A percentile compares a stretch with the other conserved stretches of the same genome.
Conservation (phyloP, 2,329 filamentous ascomycete genomes). For the Pezicula carpinea region DNA sequence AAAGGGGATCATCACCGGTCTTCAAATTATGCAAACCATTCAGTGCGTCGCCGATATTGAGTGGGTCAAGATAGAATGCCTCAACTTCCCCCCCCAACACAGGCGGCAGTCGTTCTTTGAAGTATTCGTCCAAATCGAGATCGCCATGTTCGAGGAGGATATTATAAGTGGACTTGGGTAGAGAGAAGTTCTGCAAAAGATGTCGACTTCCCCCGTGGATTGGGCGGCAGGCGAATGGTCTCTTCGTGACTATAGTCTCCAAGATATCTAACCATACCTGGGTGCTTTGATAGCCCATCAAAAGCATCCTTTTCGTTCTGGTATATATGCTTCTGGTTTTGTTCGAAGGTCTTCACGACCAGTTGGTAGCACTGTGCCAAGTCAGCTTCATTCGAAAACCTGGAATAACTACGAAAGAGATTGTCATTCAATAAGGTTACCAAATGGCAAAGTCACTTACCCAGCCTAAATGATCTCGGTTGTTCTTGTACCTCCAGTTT, state of each 20-base stretch:
- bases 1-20: background rate
- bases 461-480: background rate
- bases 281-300: conserved; percentile 14
- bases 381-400: background rate
- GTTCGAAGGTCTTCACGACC: conserved; percentile 25
- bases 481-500: background rate
- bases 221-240: background rate
- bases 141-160: conserved; percentile 33
- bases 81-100: conserved; percentile 22
- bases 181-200: no score
- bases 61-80: conserved; percentile 29
- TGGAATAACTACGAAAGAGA: no score
- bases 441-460: no score
- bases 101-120: conserved; percentile 24
- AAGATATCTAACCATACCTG: conserved; percentile 27
- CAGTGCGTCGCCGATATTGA: conserved; percentile 27
- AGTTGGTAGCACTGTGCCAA: conserved; percentile 23
- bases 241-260: conserved; percentile 22
- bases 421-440: no score
- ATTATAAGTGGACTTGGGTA: conserved; percentile 17
- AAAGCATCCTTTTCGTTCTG: conserved; percentile 29
- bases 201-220: no score
- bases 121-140: conserved; percentile 28
- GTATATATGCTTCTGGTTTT: conserved; percentile 17
- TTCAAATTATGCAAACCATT: conserved; percentile 21